Evolutionary conservation across 352 stramenopile species (phyloP).

Genomic region (Lagenidium sp.): DNA sequence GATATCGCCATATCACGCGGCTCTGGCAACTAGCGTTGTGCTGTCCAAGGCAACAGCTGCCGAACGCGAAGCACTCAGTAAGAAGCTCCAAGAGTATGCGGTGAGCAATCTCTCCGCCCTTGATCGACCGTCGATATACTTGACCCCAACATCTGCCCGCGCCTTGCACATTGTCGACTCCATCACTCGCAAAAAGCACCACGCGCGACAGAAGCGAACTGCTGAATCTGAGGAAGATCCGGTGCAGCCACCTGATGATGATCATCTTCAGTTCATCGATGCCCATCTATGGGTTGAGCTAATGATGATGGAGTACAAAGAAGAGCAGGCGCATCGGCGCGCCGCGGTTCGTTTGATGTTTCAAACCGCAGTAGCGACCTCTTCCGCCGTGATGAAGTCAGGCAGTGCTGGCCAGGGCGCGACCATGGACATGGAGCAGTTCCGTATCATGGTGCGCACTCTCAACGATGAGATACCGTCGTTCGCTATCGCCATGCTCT

Average conservation of each 20-base stretch:
- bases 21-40: constrained; percentile 59
- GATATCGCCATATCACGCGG: constrained; percentile 74
- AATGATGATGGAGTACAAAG: constrained; percentile 90
- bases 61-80: constrained; percentile 41
- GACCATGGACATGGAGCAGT: constrained; percentile 89
- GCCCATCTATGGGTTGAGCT: constrained; percentile 73
- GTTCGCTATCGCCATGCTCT: constrained; percentile 51
- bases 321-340: constrained; percentile 86
- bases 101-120: constrained; percentile 52
- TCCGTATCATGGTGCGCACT: constrained; percentile 78
- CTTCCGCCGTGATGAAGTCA: constrained; percentile 7
- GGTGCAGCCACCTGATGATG: neutral
- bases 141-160: constrained; percentile 17
- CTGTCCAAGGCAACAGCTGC: constrained; percentile 60
- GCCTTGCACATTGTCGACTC: neutral
- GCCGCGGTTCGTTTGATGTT: constrained; percentile 91
- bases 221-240: constrained; percentile 5
- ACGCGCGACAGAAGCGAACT: neutral
- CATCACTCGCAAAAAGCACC: constrained; percentile 7
- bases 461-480: constrained; percentile 70
- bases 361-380: constrained; percentile 62
- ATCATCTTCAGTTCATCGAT: constrained; percentile 47
- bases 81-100: constrained; percentile 57
- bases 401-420: constrained; percentile 14
- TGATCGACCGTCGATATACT: constrained; percentile 34